A percentile compares a stretch with the other conserved stretches of the same genome.
phyloP scores from a whole-genome alignment of 1,139 yeast genomes.

The Casaregolazyma lundiana region DNA sequence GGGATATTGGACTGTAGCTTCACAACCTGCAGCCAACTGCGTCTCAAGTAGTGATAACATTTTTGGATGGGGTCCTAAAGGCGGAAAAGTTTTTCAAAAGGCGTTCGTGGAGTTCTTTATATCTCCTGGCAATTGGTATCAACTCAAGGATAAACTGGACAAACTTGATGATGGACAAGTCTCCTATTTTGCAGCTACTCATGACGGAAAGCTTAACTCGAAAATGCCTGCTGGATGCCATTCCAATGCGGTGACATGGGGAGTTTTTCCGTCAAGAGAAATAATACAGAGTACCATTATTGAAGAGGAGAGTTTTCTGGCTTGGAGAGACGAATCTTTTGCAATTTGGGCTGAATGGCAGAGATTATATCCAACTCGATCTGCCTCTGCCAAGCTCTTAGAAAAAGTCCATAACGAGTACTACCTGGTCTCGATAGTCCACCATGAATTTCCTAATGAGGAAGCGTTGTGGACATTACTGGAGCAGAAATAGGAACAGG shows the following conservation, averaged over 20 bases:
- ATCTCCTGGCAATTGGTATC: constrained; percentile 64
- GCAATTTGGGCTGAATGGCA: constrained; percentile 92
- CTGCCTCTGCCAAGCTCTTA: constrained; percentile 57
- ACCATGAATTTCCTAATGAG: constrained; percentile 76
- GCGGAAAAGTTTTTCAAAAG: constrained; percentile 88
- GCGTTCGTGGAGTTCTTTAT: constrained; percentile 89
- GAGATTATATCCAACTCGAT: constrained; percentile 58
- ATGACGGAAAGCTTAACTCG: constrained; percentile 43
- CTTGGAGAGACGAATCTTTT: constrained; percentile 95
- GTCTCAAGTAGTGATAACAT: constrained; percentile 73
- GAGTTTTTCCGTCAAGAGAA: constrained; percentile 84
- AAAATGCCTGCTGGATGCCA: constrained; percentile 46
- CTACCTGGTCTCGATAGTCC: constrained; percentile 74
- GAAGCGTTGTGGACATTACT: constrained; percentile 73
- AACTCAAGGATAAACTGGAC: constrained; percentile 50
- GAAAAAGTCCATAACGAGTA: constrained; percentile 57
- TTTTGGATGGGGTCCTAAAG: constrained; percentile 94
- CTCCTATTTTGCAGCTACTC: constrained; percentile 72
- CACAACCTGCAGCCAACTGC: constrained; percentile 89
- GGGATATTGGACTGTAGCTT: constrained; percentile 83
- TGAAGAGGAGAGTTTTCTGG: constrained; percentile 80
- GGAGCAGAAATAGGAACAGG: not conserved
- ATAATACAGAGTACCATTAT: constrained; percentile 84
- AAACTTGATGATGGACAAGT: constrained; percentile 42
- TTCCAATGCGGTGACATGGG: constrained; percentile 90